Evolutionary conservation across 2,329 filamentous ascomycete genomes (phyloP).

Genomic region (Xylariaceae sp.): DNA sequence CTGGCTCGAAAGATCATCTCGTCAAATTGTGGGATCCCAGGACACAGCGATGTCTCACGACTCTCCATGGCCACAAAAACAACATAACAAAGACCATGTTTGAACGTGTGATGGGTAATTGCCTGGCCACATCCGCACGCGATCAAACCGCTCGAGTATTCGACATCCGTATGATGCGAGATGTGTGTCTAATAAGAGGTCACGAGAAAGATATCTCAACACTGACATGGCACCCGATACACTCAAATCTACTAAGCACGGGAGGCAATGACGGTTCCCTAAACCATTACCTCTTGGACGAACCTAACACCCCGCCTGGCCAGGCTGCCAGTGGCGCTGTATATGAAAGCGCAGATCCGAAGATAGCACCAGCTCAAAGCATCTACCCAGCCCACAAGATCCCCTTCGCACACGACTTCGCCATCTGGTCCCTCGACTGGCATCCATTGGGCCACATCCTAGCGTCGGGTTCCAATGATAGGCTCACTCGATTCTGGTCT

Average conservation of each 20-base stretch:
- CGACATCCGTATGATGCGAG: slow-evolving; percentile 96
- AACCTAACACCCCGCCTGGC: slow-evolving; percentile 80
- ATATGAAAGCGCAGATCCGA: slow-evolving; percentile 79
- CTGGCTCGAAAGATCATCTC: slow-evolving; percentile 94
- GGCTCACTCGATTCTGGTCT: slow-evolving; percentile 96
- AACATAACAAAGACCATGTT: slow-evolving; percentile 92
- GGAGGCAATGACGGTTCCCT: slow-evolving; percentile 87
- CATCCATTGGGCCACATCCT: slow-evolving; percentile 94
- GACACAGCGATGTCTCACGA: slow-evolving; percentile 84
- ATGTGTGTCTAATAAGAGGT: slow-evolving; percentile 87
- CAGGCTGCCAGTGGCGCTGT: slow-evolving; percentile 71
- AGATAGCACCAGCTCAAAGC: slow-evolving; percentile 79
- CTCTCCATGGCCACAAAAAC: slow-evolving; percentile 94
- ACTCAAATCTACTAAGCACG: slow-evolving; percentile 83
- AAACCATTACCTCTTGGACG: slow-evolving; percentile 92
- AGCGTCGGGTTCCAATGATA: slow-evolving; percentile 92
- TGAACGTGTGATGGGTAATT: slow-evolving; percentile 77
- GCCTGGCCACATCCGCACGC: slow-evolving; percentile 87
- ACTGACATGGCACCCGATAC: slow-evolving; percentile 89
- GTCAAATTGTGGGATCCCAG: slow-evolving; percentile 99
- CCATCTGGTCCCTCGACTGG: slow-evolving; percentile 98
- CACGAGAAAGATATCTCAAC: slow-evolving; percentile 97
- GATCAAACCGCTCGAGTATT: slow-evolving; percentile 93
- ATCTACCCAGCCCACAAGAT: slow-evolving; percentile 88
- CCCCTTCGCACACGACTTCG: slow-evolving; percentile 86